phyloP scores from a whole-genome alignment of 352 stramenopile genomes.

The Phytophthora litchii region DNA sequence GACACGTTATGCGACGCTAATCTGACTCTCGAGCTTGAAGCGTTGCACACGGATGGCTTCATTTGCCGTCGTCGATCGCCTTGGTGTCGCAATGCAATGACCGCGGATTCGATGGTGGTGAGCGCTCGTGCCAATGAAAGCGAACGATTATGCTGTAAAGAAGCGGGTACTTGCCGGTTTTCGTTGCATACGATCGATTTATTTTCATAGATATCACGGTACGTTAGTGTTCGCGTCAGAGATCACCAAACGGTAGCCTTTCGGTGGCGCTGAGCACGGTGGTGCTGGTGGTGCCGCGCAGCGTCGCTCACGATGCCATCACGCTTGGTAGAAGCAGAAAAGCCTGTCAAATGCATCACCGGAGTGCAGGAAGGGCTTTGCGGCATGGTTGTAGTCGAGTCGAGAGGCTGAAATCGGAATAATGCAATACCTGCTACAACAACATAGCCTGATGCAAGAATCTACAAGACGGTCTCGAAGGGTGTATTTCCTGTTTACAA shows the following conservation, averaged over 20 bases:
- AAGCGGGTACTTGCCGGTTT: background rate
- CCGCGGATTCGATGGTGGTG: background rate
- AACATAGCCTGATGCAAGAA: no score
- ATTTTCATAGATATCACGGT: no score
- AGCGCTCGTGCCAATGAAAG: background rate
- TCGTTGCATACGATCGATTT: background rate
- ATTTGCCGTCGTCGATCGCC: slow-evolving; percentile 18
- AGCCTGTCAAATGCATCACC: slow-evolving; percentile 1
- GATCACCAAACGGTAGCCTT: background rate
- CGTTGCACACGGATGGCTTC: slow-evolving; percentile 34
- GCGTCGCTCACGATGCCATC: background rate
- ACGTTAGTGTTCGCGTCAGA: no score
- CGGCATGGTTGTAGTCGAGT: slow-evolving; percentile 3
- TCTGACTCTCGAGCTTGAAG: slow-evolving; percentile 34
- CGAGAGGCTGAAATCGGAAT: no score
- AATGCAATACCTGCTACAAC: no score
- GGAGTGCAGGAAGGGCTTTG: slow-evolving; percentile 18
- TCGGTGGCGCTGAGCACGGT: background rate
- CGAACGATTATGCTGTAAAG: background rate
- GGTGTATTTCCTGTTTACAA: no score
- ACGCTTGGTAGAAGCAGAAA: background rate
- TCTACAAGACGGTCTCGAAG: no score
- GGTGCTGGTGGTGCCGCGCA: slow-evolving; percentile 1
- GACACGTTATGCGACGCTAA: slow-evolving; percentile 31
- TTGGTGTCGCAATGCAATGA: slow-evolving; percentile 8